Evolutionary conservation across 2,329 filamentous ascomycete species (phyloP).

Genomic region (Neofusicoccum sp.): DNA sequence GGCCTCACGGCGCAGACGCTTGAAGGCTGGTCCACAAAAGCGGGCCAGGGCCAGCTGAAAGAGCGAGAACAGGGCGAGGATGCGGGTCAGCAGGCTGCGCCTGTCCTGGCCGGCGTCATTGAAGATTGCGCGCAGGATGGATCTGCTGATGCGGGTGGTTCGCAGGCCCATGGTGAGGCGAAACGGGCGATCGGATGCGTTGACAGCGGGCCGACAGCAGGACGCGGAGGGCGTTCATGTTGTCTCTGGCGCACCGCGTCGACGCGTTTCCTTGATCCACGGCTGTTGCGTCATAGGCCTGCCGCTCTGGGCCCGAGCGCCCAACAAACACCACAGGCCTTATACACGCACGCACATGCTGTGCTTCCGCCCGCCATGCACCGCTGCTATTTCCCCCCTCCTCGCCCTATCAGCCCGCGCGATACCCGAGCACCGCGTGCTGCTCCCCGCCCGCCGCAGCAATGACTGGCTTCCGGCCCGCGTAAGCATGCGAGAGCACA

Average conservation of each 20-base stretch:
- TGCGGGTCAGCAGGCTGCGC: slow-evolving; percentile 39
- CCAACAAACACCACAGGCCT: slow-evolving; percentile 1
- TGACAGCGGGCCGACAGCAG: background rate
- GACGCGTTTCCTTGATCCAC: slow-evolving; percentile 1
- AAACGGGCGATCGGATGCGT: background rate
- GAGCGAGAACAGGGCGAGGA: slow-evolving; percentile 55
- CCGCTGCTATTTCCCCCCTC: background rate
- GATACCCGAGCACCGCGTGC: background rate
- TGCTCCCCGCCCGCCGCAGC: background rate
- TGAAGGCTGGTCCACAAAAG: slow-evolving; percentile 50
- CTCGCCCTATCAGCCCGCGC: background rate
- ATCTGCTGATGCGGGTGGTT: slow-evolving; percentile 36
- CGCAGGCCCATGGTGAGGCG: slow-evolving; percentile 32
- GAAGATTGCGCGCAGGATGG: slow-evolving; percentile 39
- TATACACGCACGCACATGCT: background rate
- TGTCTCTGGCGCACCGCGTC: too few relatives aligned
- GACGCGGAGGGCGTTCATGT: background rate
- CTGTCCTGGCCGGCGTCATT: slow-evolving; percentile 23
- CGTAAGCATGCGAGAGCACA: background rate
- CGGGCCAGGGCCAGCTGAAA: slow-evolving; percentile 51
- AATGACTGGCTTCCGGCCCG: slow-evolving; percentile 12
- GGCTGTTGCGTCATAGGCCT: slow-evolving; percentile 1
- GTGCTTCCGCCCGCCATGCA: background rate
- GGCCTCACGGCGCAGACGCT: slow-evolving; percentile 48
- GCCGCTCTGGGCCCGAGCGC: background rate